Evolutionary conservation across 106 monocot species (phyloP).

Genomic region (Allium sativum): DNA sequence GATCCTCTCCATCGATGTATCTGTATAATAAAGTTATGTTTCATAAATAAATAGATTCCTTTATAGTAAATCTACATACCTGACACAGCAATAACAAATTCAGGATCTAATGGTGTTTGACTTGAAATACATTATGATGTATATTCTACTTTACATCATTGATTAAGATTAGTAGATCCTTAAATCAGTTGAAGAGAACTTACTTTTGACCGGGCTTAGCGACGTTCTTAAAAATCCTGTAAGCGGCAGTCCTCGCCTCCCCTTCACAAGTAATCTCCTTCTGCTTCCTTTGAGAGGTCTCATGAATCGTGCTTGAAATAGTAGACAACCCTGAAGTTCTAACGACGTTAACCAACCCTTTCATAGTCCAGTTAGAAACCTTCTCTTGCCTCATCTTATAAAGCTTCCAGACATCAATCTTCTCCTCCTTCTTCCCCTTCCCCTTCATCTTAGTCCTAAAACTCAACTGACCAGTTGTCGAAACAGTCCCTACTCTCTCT

Average conservation of each 20-base stretch:
- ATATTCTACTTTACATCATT: neutral
- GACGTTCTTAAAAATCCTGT: slow-evolving; percentile 75
- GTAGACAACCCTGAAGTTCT: slow-evolving; percentile 56
- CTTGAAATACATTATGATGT: neutral
- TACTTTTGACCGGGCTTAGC: slow-evolving; percentile 63
- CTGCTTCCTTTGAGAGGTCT: slow-evolving; percentile 36
- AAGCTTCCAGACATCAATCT: slow-evolving; percentile 72
- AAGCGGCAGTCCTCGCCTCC: slow-evolving; percentile 75
- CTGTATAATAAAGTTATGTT: slow-evolving; percentile 12
- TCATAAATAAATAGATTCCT: no score
- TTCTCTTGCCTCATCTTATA: slow-evolving; percentile 69
- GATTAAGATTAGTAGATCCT: neutral
- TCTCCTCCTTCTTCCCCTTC: slow-evolving; percentile 33
- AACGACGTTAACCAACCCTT: slow-evolving; percentile 52
- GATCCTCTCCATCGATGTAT: slow-evolving; percentile 75
- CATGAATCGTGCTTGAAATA: slow-evolving; percentile 57
- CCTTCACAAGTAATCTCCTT: slow-evolving; percentile 77
- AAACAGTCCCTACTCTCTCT: slow-evolving; percentile 33
- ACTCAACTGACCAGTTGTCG: slow-evolving; percentile 38
- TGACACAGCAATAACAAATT: neutral
- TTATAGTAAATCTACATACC: no score
- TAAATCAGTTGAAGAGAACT: neutral
- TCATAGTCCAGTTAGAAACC: slow-evolving; percentile 93
- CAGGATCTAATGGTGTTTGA: neutral
- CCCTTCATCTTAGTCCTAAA: slow-evolving; percentile 23